Percentiles rank a stretch among this genome's conserved stretches.
These are phyloP conservation scores for Coemansia sp. DNA, from an alignment of 192 early-diverging fungal species.

Conservation along the genomic window DNA sequence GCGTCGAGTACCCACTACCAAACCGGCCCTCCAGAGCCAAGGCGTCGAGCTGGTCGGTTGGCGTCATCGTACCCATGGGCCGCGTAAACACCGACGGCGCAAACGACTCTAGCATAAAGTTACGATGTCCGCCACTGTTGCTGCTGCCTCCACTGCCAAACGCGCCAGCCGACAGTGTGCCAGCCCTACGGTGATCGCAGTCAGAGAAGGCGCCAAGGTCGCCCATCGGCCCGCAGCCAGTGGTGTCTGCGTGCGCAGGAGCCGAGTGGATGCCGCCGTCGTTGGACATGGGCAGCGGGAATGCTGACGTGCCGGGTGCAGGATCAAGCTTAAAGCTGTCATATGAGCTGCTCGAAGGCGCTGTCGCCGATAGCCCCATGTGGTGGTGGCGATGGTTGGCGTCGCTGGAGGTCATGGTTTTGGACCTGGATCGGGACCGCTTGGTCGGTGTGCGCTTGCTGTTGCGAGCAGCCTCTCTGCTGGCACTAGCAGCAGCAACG, in stretches of 20 bases:
- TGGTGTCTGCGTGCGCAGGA: conserved; percentile 8
- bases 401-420: neutral
- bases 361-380: neutral
- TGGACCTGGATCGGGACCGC: conserved; percentile 19
- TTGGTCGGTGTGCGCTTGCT: conserved; percentile 14
- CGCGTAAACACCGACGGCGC: conserved; percentile 47
- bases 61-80: conserved; percentile 26
- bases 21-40: conserved; percentile 44
- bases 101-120: conserved; percentile 32
- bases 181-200: conserved; percentile 14
- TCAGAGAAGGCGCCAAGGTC: conserved; percentile 7
- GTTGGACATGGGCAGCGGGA: conserved; percentile 1
- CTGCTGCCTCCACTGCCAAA: conserved; percentile 7
- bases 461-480: neutral
- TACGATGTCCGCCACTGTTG: neutral
- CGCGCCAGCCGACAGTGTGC: conserved; percentile 19
- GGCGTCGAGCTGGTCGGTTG: conserved; percentile 50
- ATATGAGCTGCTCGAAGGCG: neutral
- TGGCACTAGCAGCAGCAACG: neutral
- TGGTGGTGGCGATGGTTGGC: neutral
- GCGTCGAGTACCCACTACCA: conserved; percentile 42
- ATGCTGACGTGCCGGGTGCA: neutral
- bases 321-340: neutral
- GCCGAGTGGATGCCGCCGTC: conserved; percentile 36
- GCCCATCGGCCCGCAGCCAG: conserved; percentile 1